Evolutionary conservation across 805 yeast genomes (phyloP).

Genomic region (Brettanomyces naardenensis): DNA sequence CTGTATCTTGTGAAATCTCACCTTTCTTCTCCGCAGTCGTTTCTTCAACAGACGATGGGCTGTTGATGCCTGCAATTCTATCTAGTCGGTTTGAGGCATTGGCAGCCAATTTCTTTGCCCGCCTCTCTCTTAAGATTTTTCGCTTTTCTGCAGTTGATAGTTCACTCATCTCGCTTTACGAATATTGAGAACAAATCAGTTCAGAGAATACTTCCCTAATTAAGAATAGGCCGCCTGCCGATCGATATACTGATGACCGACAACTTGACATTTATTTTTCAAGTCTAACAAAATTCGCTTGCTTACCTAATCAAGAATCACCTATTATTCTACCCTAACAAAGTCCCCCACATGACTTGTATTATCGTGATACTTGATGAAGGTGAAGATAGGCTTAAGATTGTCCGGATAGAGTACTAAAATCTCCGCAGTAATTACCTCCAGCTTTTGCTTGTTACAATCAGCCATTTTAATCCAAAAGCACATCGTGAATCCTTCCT

Average conservation of each 20-base stretch:
- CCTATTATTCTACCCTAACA: no score
- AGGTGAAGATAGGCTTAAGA: not conserved
- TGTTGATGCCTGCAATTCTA: conserved; percentile 34
- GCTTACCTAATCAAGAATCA: no score
- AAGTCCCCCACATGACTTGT: not conserved
- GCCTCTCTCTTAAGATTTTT: conserved; percentile 49
- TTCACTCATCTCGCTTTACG: conserved; percentile 31
- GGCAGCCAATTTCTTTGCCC: conserved; percentile 55
- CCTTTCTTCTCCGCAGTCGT: conserved; percentile 16
- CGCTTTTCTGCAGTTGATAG: conserved; percentile 51
- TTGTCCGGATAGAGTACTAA: not conserved
- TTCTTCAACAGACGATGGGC: conserved; percentile 25
- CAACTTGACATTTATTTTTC: no score
- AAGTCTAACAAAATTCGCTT: no score
- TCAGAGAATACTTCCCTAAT: no score
- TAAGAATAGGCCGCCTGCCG: no score
- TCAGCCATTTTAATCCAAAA: not conserved
- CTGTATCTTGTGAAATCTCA: conserved; percentile 5
- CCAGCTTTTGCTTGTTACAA: not conserved
- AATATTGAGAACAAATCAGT: no score
- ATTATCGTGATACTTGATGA: not conserved
- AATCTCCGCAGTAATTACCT: not conserved
- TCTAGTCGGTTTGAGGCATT: conserved; percentile 47
- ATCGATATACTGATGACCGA: no score
- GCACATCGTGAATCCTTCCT: not conserved